Base-by-base conservation (phyloP, 2,329 filamentous ascomycete species). In the Pseudopyrenochaeta lycopersici region DNA sequence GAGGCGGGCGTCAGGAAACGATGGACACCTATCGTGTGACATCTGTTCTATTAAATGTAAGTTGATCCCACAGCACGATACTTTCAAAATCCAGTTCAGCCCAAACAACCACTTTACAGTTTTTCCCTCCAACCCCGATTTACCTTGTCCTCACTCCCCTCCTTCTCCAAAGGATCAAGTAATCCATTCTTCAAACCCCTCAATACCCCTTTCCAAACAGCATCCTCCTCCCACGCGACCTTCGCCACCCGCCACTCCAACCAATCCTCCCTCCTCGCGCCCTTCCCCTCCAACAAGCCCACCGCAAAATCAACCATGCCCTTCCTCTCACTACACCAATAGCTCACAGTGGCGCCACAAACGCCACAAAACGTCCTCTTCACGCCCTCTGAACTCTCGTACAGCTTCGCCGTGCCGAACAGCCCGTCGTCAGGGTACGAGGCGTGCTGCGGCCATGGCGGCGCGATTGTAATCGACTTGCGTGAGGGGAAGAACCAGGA, bases 281-380 rank as follows among this genome's bases (percentile, higher is more conserved):
- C 52, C 0, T 85, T 53, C 27, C 82, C 79, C 0, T 68, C 52
- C 0, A 35, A 35, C 32, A 35, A 80, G 80, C 88, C 88, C 7
- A 83, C 81, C 55, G 86, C 88, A 7, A 90, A 81, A 71, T 35
- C 32, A 4, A 35, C 32, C 32, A 35, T n/a, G 5, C 12, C 32
- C 15, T 4, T 5, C 35, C 86, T 76, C 57, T 76, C 75, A 3
- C 78, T 73, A 46, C 82, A 82, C 63, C 84, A 81, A 84, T 84
- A 90, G 63, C 89, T 89, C 2, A 87, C 79, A 0, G 82, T 86
- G 0, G 88, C 87, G 1, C 88, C 87, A 63, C 88, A 91, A 1
- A 51, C 64, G 1, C 72, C 71, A 66, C 88, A 90, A 64, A 89
- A 90, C 40, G 87, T 84, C 14, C 88, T 81, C 42, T 77, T 75